phyloP scores from a whole-genome alignment of 2,329 filamentous ascomycete genomes.

The Anisogramma anomala region DNA sequence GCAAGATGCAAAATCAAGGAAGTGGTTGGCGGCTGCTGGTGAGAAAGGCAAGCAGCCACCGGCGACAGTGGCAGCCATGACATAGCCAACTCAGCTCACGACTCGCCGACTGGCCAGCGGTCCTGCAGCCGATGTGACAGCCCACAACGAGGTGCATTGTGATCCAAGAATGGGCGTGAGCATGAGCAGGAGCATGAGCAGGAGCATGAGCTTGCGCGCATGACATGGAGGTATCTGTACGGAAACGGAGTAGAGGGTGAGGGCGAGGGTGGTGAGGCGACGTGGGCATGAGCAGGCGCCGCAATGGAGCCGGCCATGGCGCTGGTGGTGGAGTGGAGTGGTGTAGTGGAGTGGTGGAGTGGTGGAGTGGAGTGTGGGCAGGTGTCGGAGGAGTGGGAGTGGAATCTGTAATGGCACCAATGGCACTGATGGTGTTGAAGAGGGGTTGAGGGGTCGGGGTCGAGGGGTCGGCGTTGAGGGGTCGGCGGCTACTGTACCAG shows the following conservation, averaged over 20 bases:
- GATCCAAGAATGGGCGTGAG: neutral
- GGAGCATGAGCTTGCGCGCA: too few relatives aligned
- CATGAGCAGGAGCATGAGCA: slow-evolving; percentile 12
- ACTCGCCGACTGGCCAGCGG: slow-evolving; percentile 31
- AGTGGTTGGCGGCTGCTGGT: slow-evolving; percentile 16
- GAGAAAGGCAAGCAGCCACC: slow-evolving; percentile 28
- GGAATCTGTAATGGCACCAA: too few relatives aligned
- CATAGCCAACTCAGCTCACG: too few relatives aligned
- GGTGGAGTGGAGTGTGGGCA: neutral
- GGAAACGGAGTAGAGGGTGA: neutral
- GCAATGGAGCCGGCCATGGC: slow-evolving; percentile 7
- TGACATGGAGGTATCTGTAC: too few relatives aligned
- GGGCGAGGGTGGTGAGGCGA: slow-evolving; percentile 5
- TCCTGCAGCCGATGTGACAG: slow-evolving; percentile 34
- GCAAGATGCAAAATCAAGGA: slow-evolving; percentile 28
- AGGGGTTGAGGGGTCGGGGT: too few relatives aligned
- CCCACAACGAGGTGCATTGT: slow-evolving; percentile 17
- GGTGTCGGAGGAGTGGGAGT: too few relatives aligned
- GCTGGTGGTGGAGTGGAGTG: neutral
- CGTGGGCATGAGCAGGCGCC: slow-evolving; percentile 10
- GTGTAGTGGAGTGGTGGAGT: neutral
- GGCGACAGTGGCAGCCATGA: slow-evolving; percentile 32
- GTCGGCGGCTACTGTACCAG: too few relatives aligned
- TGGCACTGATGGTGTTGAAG: too few relatives aligned
- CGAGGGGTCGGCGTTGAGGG: too few relatives aligned